Evolutionary conservation across 345 rosid species (phyloP), one percentile per base, ranked within the genome.

Genomic region (Theobroma cacao): DNA sequence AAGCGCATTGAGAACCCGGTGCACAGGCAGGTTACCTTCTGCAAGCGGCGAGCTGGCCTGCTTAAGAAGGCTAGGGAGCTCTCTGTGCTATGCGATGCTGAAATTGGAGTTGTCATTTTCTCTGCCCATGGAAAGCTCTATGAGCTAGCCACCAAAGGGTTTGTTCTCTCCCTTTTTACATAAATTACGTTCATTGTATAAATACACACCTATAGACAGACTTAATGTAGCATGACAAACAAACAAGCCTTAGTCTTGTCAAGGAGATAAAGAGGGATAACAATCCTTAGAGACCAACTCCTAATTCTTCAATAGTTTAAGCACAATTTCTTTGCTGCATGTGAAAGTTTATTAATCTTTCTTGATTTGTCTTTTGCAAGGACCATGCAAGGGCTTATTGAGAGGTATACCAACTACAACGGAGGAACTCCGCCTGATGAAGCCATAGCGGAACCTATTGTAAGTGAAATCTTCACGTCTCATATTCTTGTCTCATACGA

Each of bases 1-100:
- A 93, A 82, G 86, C 86, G 92, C 53, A 89, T 95, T 7, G 95
- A 95, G 88, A 95, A 95, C 72, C 93, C 92, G 5, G 98, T 93
- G 74, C 98, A 93, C 85, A 79, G 98, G 77, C 98, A 95, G 83
- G 98, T 95, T 24, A 95, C 97, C 82, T 95, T 95, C 91, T 95
- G 98, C 87, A 95, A 95, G 87, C 93, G 98, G 20, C 91, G 98
- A 60, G 82, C 92, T 1, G 98, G 98, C 11, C 97, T 95, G n/a
- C 94, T 95, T 31, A 93, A 95, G 91, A 95, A 95, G 89, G 98
- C 97, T n/a, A 95, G 88, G 82, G 98, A 95, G 88, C 98, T 95
- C 63, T 91, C 98, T 72, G 93, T 95, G 67, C 89, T 95, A 2
- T 95, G 98, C 41, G 98, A 95, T 76, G 98, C 98, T 24, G 97